Percentiles rank a stretch among this genome's conserved stretches.
Conservation (phyloP, 805 yeast genomes). For the Candida namnaoensis region DNA sequence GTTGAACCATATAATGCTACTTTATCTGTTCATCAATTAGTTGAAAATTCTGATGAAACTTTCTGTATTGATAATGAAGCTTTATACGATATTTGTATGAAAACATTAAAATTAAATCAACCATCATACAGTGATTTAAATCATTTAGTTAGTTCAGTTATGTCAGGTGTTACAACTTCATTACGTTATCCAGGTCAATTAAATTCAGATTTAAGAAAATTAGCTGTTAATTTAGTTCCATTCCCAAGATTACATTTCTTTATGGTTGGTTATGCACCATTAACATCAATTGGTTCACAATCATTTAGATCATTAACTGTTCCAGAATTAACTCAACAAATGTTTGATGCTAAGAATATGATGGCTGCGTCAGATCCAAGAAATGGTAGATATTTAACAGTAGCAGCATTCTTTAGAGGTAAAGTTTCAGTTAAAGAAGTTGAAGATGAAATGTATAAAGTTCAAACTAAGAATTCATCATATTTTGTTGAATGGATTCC, state of each 20-base stretch:
- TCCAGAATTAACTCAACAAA: conserved; percentile 91
- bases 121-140: conserved; percentile 84
- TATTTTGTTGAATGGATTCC: conserved; percentile 99
- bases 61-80: conserved; percentile 99
- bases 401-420: conserved; percentile 95
- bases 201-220: conserved; percentile 95
- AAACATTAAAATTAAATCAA: conserved; percentile 84
- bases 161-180: conserved; percentile 95
- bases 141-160: conserved; percentile 93
- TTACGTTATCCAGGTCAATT: conserved; percentile 95
- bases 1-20: conserved; percentile 99
- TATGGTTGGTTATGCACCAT: conserved; percentile 96
- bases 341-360: conserved; percentile 97
- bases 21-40: conserved; percentile 90
- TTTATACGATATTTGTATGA: conserved; percentile 95
- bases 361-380: conserved; percentile 99
- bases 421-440: conserved; percentile 98
- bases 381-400: conserved; percentile 96
- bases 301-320: conserved; percentile 93
- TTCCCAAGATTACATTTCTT: conserved; percentile 99
- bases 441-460: conserved; percentile 88
- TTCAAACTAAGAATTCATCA: conserved; percentile 89
- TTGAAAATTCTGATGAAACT: conserved; percentile 98
- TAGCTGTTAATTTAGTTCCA: conserved; percentile 97
- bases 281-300: conserved; percentile 82